These are phyloP conservation scores for Nectriaceae sp. DNA, from an alignment of 2,329 filamentous ascomycete species.

Conservation along the genomic window DNA sequence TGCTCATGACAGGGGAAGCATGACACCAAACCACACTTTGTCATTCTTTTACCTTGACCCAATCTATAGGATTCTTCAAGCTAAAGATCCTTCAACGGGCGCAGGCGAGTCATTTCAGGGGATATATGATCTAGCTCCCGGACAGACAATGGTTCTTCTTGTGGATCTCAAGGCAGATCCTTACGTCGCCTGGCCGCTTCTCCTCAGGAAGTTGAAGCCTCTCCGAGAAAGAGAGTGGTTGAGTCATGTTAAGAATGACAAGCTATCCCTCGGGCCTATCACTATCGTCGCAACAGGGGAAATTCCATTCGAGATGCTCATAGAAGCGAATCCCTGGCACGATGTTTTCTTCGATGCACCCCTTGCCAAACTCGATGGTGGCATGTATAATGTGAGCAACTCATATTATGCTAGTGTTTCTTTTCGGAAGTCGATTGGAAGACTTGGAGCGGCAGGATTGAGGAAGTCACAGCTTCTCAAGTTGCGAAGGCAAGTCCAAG, in stretches of 20 bases:
- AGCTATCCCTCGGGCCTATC: slow-evolving; percentile 56
- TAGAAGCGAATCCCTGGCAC: slow-evolving; percentile 33
- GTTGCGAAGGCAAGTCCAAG: slow-evolving; percentile 46
- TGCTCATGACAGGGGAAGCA: slow-evolving; percentile 59
- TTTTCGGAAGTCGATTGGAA: slow-evolving; percentile 56
- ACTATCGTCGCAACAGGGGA: slow-evolving; percentile 70
- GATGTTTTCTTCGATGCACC: slow-evolving; percentile 71
- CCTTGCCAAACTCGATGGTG: slow-evolving; percentile 42
- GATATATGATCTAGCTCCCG: slow-evolving; percentile 55
- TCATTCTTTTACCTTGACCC: slow-evolving; percentile 64
- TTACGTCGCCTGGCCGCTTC: slow-evolving; percentile 24
- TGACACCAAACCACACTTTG: slow-evolving; percentile 61
- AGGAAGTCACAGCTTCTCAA: slow-evolving; percentile 43
- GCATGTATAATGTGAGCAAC: slow-evolving; percentile 52
- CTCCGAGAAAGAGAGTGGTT: slow-evolving; percentile 61
- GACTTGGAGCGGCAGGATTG: slow-evolving; percentile 47
- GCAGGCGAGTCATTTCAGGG: slow-evolving; percentile 41
- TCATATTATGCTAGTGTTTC: slow-evolving; percentile 67
- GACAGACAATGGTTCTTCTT: slow-evolving; percentile 60
- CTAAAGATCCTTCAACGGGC: slow-evolving; percentile 36
- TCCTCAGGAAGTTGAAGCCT: slow-evolving; percentile 48
- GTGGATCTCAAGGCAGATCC: slow-evolving; percentile 66
- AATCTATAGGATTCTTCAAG: slow-evolving; percentile 57
- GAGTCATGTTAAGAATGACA: slow-evolving; percentile 51
- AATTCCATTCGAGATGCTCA: slow-evolving; percentile 15